Evolutionary conservation across 305 asterid genomes (phyloP).

Genomic region (Petunia hybrid): DNA sequence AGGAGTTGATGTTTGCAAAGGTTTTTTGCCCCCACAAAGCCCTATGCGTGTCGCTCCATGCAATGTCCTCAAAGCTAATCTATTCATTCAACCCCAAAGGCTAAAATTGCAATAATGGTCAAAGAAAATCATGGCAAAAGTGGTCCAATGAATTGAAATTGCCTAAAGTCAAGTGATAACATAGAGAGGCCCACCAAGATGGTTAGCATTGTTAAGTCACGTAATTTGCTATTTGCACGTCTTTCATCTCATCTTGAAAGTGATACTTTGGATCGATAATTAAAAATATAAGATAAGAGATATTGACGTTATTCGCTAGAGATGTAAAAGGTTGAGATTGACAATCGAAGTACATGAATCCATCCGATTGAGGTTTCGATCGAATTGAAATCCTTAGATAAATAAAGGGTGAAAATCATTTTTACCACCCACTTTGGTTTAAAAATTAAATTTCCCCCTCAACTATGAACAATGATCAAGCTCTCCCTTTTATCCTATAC

Average conservation of each 20-base stretch:
- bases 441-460: no score
- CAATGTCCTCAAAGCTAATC: constrained; percentile 18
- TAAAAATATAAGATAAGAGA: not conserved
- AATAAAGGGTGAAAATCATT: not conserved
- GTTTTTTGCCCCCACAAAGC: not conserved
- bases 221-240: constrained; percentile 9
- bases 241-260: not conserved
- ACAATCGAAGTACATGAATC: not conserved
- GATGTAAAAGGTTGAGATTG: constrained; percentile 17
- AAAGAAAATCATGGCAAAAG: constrained; percentile 29
- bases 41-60: constrained; percentile 20
- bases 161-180: constrained; percentile 24
- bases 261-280: not conserved
- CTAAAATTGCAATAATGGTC: not conserved
- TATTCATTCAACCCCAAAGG: no score
- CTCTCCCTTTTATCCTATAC: no score
- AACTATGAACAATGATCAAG: no score
- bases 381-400: not conserved
- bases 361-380: not conserved
- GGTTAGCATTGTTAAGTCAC: constrained; percentile 22
- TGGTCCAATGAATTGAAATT: not conserved
- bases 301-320: not conserved
- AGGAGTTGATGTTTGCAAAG: no score
- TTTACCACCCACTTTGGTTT: no score
- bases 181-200: not conserved